phyloP scores from a whole-genome alignment of 805 yeast species.

The Starmerella riodocensis region DNA sequence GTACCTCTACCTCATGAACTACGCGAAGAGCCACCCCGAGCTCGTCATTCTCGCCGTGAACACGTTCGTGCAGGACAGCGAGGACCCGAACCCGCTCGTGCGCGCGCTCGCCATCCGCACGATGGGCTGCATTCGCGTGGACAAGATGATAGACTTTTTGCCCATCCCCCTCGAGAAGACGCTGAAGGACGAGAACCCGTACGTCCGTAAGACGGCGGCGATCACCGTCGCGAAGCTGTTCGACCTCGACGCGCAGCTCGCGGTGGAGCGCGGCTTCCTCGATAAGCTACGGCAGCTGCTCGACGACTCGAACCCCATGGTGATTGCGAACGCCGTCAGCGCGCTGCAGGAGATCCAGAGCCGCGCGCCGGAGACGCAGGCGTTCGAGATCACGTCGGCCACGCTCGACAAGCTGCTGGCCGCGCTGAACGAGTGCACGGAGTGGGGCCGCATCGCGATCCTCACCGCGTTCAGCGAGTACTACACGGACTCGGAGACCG shows the following conservation, averaged over 20 bases:
- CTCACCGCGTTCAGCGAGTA: conserved; percentile 70
- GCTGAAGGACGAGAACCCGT: conserved; percentile 83
- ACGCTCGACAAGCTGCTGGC: conserved; percentile 46
- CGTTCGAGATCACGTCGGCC: conserved; percentile 32
- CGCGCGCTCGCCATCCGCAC: conserved; percentile 94
- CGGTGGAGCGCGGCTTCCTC: conserved; percentile 78
- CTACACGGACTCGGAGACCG: conserved; percentile 40
- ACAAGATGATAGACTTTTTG: conserved; percentile 88
- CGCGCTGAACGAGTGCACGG: conserved; percentile 93
- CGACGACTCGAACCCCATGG: conserved; percentile 90
- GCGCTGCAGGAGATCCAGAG: conserved; percentile 75
- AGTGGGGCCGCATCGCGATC: conserved; percentile 95
- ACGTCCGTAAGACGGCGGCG: conserved; percentile 95
- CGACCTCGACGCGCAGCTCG: conserved; percentile 66
- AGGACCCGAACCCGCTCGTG: conserved; percentile 91
- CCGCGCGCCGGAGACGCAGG: conserved; percentile 42
- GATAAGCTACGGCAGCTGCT: conserved; percentile 52
- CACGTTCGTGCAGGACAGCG: conserved; percentile 88
- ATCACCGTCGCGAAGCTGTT: conserved; percentile 91
- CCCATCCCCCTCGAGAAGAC: conserved; percentile 80
- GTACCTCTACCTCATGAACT: conserved; percentile 87
- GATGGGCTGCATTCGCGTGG: conserved; percentile 96
- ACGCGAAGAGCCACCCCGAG: conserved; percentile 94
- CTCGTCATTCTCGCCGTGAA: conserved; percentile 90
- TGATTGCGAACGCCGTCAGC: conserved; percentile 83